Evolutionary conservation across 805 yeast genomes (phyloP).

Genomic region (Torulaspora indica): DNA sequence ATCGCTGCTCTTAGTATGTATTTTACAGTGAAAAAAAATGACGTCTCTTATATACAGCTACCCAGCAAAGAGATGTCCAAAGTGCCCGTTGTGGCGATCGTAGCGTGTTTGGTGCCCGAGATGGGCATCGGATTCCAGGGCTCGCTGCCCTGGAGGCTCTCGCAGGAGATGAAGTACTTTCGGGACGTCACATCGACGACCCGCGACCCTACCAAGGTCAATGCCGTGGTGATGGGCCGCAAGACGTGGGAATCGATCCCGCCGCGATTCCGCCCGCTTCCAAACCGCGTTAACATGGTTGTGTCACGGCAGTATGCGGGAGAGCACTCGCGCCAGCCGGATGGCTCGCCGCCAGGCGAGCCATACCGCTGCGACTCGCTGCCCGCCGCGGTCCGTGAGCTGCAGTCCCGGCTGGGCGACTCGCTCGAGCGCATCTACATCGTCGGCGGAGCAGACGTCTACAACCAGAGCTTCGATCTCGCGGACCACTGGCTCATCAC

Average conservation of each 20-base stretch:
- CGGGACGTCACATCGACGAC: constrained; percentile 58
- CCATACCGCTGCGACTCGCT: constrained; percentile 40
- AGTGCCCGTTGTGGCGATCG: constrained; percentile 56
- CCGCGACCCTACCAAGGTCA: constrained; percentile 38
- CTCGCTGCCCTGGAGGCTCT: constrained; percentile 79
- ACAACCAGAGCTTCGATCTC: constrained; percentile 47
- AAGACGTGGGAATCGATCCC: constrained; percentile 97
- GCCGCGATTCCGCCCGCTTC: constrained; percentile 71
- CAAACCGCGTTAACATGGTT: constrained; percentile 68
- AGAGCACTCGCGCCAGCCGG: no score
- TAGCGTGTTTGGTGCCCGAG: constrained; percentile 78
- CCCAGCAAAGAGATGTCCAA: constrained; percentile 5
- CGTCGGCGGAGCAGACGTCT: constrained; percentile 91
- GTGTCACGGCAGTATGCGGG: constrained; percentile 53
- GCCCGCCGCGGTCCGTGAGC: constrained; percentile 39
- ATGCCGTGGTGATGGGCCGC: constrained; percentile 93
- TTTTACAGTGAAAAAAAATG: constrained; percentile 1
- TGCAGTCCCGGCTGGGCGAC: constrained; percentile 20
- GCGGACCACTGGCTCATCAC: constrained; percentile 64
- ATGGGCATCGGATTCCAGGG: constrained; percentile 85
- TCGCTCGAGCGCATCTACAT: constrained; percentile 61
- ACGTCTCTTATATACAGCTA: neutral
- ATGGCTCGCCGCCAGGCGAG: constrained; percentile 1
- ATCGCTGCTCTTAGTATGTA: neutral
- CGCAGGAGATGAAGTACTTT: constrained; percentile 82